Evolutionary conservation across 2,329 filamentous ascomycete genomes (phyloP).

Genomic region (Aureobasidium sp.): DNA sequence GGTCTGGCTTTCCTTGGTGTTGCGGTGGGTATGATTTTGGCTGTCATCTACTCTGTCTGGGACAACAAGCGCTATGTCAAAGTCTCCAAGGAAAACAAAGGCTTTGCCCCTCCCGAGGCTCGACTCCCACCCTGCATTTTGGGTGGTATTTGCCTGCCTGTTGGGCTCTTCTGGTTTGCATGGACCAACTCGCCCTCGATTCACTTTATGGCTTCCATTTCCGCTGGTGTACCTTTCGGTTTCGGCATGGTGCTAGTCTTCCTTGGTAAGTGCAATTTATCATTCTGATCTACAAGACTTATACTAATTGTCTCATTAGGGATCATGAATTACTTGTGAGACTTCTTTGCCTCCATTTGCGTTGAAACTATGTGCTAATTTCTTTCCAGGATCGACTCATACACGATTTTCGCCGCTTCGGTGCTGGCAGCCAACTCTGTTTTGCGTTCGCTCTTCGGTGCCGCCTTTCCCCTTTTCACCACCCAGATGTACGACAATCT

Average conservation of each 20-base stretch:
- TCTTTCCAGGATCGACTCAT: conserved; percentile 58
- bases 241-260: conserved; percentile 61
- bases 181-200: conserved; percentile 55
- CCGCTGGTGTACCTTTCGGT: conserved; percentile 47
- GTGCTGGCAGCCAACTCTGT: conserved; percentile 73
- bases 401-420: conserved; percentile 67
- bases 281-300: conserved; percentile 40
- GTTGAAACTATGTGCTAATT: too few relatives aligned
- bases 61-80: conserved; percentile 48
- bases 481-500: conserved; percentile 50
- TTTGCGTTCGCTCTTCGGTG: conserved; percentile 68
- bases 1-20: conserved; percentile 64
- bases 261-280: conserved; percentile 34
- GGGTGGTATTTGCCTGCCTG: conserved; percentile 55
- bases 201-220: conserved; percentile 50
- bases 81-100: conserved; percentile 40
- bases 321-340: conserved; percentile 42
- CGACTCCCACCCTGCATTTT: conserved; percentile 57
- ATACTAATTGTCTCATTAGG: not conserved
- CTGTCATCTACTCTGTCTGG: conserved; percentile 49
- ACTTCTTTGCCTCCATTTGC: too few relatives aligned
- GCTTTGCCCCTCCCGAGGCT: conserved; percentile 59
- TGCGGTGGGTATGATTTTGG: conserved; percentile 57
- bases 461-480: conserved; percentile 73
- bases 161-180: conserved; percentile 62